A percentile compares a stretch with the other conserved stretches of the same genome.
Evolutionary conservation across 805 yeast genomes (phyloP).

Genomic region (Yarrowia keelungensis): DNA sequence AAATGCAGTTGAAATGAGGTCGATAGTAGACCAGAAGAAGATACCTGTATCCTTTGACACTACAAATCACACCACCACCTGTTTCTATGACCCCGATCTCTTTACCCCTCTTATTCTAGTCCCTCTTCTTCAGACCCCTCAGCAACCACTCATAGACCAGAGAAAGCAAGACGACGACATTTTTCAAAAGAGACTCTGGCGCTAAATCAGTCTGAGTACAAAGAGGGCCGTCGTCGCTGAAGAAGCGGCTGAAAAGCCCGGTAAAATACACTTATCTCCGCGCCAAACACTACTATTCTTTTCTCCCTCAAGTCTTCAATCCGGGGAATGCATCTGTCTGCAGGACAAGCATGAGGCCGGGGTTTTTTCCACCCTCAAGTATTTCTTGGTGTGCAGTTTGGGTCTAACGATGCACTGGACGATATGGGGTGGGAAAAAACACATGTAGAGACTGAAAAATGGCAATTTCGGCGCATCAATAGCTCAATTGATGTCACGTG

Average conservation of each 20-base stretch:
- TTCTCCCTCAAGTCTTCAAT: neutral
- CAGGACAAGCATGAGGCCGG: constrained; percentile 15
- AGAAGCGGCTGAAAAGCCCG: neutral
- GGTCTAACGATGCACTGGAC: neutral
- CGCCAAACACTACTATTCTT: neutral
- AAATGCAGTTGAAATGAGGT: too few relatives aligned
- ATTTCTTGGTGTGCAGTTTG: constrained; percentile 8
- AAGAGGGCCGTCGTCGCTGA: neutral
- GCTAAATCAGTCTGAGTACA: neutral
- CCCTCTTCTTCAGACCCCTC: neutral
- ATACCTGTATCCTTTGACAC: too few relatives aligned
- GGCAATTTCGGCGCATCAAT: too few relatives aligned
- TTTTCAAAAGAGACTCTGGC: neutral
- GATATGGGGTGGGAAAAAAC: too few relatives aligned
- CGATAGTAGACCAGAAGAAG: too few relatives aligned
- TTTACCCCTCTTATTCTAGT: too few relatives aligned
- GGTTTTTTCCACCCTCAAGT: neutral
- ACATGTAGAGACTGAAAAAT: too few relatives aligned
- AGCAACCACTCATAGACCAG: constrained; percentile 6
- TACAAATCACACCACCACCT: too few relatives aligned
- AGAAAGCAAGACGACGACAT: constrained; percentile 2
- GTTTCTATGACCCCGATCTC: too few relatives aligned
- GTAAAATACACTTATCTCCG: neutral
- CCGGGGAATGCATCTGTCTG: constrained; percentile 20
- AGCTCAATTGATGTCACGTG: neutral